Evolutionary conservation across 2,329 filamentous ascomycete genomes (phyloP).

Genomic region (Fusarium pilosicola): DNA sequence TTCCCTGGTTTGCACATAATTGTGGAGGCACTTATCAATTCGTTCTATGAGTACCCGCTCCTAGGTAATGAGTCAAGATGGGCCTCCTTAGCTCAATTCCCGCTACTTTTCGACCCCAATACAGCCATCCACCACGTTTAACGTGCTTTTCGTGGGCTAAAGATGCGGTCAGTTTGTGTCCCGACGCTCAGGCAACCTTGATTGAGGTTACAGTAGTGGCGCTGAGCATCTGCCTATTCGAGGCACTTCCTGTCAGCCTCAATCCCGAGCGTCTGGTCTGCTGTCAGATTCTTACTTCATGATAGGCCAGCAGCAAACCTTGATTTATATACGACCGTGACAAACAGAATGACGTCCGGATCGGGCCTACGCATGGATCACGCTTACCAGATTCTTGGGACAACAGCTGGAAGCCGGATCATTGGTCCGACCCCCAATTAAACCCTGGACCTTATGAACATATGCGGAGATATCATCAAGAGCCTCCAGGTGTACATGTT

Average conservation of each 20-base stretch:
- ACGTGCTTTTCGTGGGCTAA: constrained; percentile 10
- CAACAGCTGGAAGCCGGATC: background rate
- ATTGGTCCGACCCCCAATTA: constrained; percentile 22
- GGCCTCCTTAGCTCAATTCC: constrained; percentile 10
- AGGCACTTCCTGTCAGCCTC: constrained; percentile 26
- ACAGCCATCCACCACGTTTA: constrained; percentile 1
- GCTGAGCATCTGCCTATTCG: constrained; percentile 27
- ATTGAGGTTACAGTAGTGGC: constrained; percentile 20
- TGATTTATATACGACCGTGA: constrained; percentile 18
- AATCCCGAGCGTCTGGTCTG: constrained; percentile 34
- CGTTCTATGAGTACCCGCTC: constrained; percentile 15
- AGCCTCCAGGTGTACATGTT: constrained; percentile 4
- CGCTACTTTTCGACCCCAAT: constrained; percentile 21
- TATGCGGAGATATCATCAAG: constrained; percentile 18
- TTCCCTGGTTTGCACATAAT: constrained; percentile 14
- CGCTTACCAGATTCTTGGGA: constrained; percentile 34
- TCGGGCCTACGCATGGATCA: constrained; percentile 25
- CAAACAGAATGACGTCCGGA: constrained; percentile 25
- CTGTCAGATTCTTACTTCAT: constrained; percentile 38
- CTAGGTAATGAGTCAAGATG: constrained; percentile 29
- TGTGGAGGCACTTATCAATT: constrained; percentile 16
- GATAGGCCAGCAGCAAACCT: constrained; percentile 16
- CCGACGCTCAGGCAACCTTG: constrained; percentile 11
- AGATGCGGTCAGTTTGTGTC: constrained; percentile 15
- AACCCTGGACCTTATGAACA: constrained; percentile 9